phyloP scores from a whole-genome alignment of 2,329 filamentous ascomycete species.

The Fusarium nurragi region DNA sequence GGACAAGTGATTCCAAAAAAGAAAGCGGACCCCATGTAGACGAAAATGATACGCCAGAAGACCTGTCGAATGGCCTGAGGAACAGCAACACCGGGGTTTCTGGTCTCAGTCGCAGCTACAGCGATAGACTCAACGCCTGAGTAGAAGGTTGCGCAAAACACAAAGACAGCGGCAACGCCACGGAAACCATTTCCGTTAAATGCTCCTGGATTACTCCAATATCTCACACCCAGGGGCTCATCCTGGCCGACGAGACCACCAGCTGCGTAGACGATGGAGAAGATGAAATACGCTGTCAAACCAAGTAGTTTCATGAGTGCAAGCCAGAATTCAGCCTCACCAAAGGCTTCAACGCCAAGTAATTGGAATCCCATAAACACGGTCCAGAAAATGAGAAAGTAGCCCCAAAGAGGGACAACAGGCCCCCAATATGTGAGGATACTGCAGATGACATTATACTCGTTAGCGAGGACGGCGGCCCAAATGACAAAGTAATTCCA shows the following conservation, averaged over 20 bases:
- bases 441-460: slow-evolving; percentile 75
- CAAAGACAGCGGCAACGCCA: slow-evolving; percentile 71
- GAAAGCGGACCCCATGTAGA: slow-evolving; percentile 75
- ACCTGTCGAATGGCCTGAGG: slow-evolving; percentile 68
- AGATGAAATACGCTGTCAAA: slow-evolving; percentile 76
- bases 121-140: slow-evolving; percentile 72
- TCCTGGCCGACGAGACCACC: slow-evolving; percentile 70
- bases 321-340: slow-evolving; percentile 84
- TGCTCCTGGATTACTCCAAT: slow-evolving; percentile 76
- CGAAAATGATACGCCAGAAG: slow-evolving; percentile 69
- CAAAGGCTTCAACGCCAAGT: slow-evolving; percentile 77
- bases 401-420: slow-evolving; percentile 70
- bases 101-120: slow-evolving; percentile 70
- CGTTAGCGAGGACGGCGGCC: slow-evolving; percentile 72
- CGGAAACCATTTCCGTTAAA: slow-evolving; percentile 74
- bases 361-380: slow-evolving; percentile 74
- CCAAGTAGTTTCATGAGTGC: slow-evolving; percentile 76
- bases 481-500: slow-evolving; percentile 79
- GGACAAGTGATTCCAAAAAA: slow-evolving; percentile 81
- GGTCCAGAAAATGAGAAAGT: slow-evolving; percentile 79
- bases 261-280: slow-evolving; percentile 75
- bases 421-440: slow-evolving; percentile 74
- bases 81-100: slow-evolving; percentile 65
- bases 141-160: slow-evolving; percentile 76
- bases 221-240: slow-evolving; percentile 71